Conservation (phyloP, 192 early-diverging fungal species). For the Allomyces macrogynus region DNA sequence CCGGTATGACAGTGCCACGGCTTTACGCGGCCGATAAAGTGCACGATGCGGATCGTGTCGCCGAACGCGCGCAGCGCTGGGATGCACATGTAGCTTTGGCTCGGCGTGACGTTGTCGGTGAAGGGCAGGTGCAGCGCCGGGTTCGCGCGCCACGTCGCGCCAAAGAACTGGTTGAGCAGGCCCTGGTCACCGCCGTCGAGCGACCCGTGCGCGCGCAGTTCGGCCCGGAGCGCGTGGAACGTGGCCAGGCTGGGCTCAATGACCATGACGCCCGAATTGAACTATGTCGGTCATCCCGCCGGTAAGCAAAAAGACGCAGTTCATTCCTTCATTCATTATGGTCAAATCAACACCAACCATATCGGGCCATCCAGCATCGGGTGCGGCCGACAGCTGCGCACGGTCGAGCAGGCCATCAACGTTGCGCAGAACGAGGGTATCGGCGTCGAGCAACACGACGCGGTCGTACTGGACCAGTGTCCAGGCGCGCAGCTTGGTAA, state of each 20-base stretch:
- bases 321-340: background rate
- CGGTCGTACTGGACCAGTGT: constrained; percentile 44
- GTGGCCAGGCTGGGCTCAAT: background rate
- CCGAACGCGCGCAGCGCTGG: constrained; percentile 28
- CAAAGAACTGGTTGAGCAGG: constrained; percentile 71
- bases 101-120: constrained; percentile 71
- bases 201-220: background rate
- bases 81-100: constrained; percentile 63
- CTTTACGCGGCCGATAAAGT: constrained; percentile 76
- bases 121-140: constrained; percentile 50
- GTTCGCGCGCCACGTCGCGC: constrained; percentile 27
- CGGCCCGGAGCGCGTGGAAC: background rate
- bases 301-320: background rate
- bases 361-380: constrained; percentile 92
- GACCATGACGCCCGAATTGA: constrained; percentile 56
- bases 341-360: background rate
- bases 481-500: constrained; percentile 80
- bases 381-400: constrained; percentile 57
- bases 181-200: constrained; percentile 75
- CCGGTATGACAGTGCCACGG: constrained; percentile 65
- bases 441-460: constrained; percentile 70
- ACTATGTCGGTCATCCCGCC: constrained; percentile 19
- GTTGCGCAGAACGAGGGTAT: constrained; percentile 58
- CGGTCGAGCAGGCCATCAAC: constrained; percentile 64
- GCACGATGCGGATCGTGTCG: constrained; percentile 50